Evolutionary conservation across 805 yeast species (phyloP).

Genomic region (Candida tibetensis): DNA sequence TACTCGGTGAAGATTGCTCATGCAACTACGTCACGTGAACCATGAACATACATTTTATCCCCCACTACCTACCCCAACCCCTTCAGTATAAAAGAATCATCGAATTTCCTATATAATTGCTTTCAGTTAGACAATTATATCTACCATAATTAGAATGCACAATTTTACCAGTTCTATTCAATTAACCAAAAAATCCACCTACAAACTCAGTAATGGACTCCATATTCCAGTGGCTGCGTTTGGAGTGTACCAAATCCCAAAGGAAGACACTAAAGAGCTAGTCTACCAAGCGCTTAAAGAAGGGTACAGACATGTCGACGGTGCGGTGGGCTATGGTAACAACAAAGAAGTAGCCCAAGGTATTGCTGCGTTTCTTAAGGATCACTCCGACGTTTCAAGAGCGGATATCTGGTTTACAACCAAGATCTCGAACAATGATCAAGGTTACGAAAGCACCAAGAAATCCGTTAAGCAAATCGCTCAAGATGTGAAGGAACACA

Average conservation of each 20-base stretch:
- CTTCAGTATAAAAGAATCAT: too few relatives aligned
- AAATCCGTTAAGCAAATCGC: constrained; percentile 29
- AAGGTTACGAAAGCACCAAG: constrained; percentile 37
- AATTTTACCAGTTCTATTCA: constrained; percentile 33
- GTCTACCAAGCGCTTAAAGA: constrained; percentile 55
- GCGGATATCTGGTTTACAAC: constrained; percentile 38
- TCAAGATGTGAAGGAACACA: constrained; percentile 26
- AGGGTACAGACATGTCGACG: constrained; percentile 75
- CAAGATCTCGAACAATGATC: constrained; percentile 27
- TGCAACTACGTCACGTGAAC: too few relatives aligned
- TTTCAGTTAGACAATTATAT: too few relatives aligned
- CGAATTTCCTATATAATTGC: too few relatives aligned
- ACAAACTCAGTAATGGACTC: constrained; percentile 53
- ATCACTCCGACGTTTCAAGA: constrained; percentile 34
- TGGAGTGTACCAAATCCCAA: constrained; percentile 51
- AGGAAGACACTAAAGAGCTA: constrained; percentile 35
- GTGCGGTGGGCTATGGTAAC: constrained; percentile 67
- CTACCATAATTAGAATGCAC: constrained; percentile 40
- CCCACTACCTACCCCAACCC: too few relatives aligned
- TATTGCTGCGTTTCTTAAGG: constrained; percentile 49
- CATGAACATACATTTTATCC: too few relatives aligned
- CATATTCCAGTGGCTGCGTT: constrained; percentile 55
- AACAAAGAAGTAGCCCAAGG: constrained; percentile 62
- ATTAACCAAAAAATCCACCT: constrained; percentile 30
- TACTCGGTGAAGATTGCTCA: too few relatives aligned